Conservation (phyloP, 495 filamentous ascomycete species). For the Penicillium antarcticum region DNA sequence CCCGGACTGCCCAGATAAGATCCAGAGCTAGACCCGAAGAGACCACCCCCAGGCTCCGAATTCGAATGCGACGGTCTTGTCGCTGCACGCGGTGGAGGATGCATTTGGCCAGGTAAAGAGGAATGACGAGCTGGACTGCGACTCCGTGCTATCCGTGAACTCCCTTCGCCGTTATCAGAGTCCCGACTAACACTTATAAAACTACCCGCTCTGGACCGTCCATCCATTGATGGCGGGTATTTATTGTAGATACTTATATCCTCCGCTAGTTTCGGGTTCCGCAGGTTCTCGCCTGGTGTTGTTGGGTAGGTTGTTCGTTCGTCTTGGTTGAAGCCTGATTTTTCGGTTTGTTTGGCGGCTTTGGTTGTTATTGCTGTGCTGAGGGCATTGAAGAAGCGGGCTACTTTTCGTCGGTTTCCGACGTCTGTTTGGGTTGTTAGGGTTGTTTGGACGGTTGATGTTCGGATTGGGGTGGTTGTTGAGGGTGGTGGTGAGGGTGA, state of each 20-base stretch:
- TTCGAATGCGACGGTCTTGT: slow-evolving; percentile 8
- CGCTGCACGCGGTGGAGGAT: not conserved
- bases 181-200: slow-evolving; percentile 6
- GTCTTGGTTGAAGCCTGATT: slow-evolving; percentile 42
- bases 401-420: slow-evolving; percentile 38
- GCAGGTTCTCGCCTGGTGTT: slow-evolving; percentile 46
- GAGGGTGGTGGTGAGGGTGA: slow-evolving; percentile 2
- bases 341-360: slow-evolving; percentile 37
- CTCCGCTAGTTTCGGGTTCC: slow-evolving; percentile 36
- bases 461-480: not conserved
- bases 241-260: slow-evolving; percentile 32
- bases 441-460: slow-evolving; percentile 9
- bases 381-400: slow-evolving; percentile 27
- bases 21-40: not conserved
- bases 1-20: not conserved
- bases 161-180: slow-evolving; percentile 20
- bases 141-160: slow-evolving; percentile 1
- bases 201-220: slow-evolving; percentile 20
- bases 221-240: not conserved
- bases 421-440: slow-evolving; percentile 4
- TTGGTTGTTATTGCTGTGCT: slow-evolving; percentile 39
- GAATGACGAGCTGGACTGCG: slow-evolving; percentile 1
- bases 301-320: slow-evolving; percentile 45
- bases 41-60: slow-evolving; percentile 1
- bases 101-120: not conserved